A percentile compares a stretch with the other conserved stretches of the same genome.
Conservation (phyloP, 495 filamentous ascomycete species). For the Hypoxylon fuscum region DNA sequence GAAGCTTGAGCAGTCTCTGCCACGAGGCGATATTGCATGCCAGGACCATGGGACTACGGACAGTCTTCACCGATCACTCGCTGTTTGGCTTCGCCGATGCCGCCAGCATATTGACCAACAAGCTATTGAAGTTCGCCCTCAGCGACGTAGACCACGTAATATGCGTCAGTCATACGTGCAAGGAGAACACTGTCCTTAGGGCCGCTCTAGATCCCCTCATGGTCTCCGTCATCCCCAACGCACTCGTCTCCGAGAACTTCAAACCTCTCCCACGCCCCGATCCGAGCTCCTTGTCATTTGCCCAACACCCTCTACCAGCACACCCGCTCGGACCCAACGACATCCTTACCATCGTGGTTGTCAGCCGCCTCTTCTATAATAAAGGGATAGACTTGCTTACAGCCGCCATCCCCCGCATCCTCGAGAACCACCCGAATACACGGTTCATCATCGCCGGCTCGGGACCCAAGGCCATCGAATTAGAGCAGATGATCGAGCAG, state of each 20-base stretch:
- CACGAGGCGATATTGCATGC: conserved; percentile 96
- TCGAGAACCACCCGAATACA: conserved; percentile 87
- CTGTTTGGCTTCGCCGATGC: conserved; percentile 97
- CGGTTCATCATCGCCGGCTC: conserved; percentile 97
- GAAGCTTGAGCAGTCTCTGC: conserved; percentile 87
- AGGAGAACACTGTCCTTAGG: conserved; percentile 96
- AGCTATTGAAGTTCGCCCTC: conserved; percentile 91
- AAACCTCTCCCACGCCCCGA: conserved; percentile 65
- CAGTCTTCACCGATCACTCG: conserved; percentile 98
- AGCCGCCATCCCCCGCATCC: conserved; percentile 90
- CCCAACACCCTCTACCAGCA: conserved; percentile 46
- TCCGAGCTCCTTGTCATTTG: conserved; percentile 44
- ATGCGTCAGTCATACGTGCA: conserved; percentile 97
- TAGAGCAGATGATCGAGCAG: conserved; percentile 97
- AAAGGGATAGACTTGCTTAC: conserved; percentile 97
- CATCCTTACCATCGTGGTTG: conserved; percentile 94
- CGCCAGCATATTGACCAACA: conserved; percentile 94
- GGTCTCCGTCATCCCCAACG: conserved; percentile 98
- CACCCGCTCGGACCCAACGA: conserved; percentile 77
- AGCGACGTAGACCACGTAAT: conserved; percentile 99
- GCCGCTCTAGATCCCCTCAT: conserved; percentile 94
- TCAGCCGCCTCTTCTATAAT: conserved; percentile 98
- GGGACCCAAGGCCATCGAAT: conserved; percentile 94
- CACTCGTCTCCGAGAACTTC: conserved; percentile 96
- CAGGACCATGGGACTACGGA: conserved; percentile 93